Percentiles rank a stretch among this genome's conserved stretches.
phyloP scores from a whole-genome alignment of 495 filamentous ascomycete species.

The Annulohypoxylon stygium region DNA sequence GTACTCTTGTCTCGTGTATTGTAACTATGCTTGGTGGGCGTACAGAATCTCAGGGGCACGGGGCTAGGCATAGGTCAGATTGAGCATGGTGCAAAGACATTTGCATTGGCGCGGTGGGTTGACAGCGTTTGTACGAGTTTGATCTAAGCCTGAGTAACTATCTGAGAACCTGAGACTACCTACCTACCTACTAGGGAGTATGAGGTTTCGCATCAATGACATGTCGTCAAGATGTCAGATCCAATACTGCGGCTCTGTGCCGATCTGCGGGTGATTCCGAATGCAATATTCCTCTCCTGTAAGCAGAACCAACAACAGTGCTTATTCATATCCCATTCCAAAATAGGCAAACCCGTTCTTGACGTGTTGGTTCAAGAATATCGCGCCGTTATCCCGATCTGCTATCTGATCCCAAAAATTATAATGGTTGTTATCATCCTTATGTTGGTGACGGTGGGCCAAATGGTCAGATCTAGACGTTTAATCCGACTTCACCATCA shows the following conservation, averaged over 20 bases:
- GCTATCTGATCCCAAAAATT: background rate
- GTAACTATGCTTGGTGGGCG: background rate
- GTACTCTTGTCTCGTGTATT: background rate
- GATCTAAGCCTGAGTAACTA: background rate
- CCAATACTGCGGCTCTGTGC: background rate
- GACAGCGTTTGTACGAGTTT: background rate
- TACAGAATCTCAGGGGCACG: background rate
- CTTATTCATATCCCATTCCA: background rate
- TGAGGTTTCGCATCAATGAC: background rate
- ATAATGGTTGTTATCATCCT: background rate
- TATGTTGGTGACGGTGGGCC: background rate
- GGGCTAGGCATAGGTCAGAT: background rate
- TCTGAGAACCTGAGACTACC: background rate
- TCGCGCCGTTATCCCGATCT: background rate
- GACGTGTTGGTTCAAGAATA: background rate
- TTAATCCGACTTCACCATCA: background rate
- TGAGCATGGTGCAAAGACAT: background rate
- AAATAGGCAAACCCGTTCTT: background rate
- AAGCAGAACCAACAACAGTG: background rate
- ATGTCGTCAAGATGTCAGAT: conserved; percentile 4
- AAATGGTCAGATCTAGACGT: background rate
- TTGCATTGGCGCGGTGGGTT: background rate
- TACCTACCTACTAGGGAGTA: no score
- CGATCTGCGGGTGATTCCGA: conserved; percentile 7
- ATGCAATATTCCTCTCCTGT: background rate